phyloP scores from a whole-genome alignment of 225 moss, liverwort and hornwort species.

The Rhytidiadelphus loreus region DNA sequence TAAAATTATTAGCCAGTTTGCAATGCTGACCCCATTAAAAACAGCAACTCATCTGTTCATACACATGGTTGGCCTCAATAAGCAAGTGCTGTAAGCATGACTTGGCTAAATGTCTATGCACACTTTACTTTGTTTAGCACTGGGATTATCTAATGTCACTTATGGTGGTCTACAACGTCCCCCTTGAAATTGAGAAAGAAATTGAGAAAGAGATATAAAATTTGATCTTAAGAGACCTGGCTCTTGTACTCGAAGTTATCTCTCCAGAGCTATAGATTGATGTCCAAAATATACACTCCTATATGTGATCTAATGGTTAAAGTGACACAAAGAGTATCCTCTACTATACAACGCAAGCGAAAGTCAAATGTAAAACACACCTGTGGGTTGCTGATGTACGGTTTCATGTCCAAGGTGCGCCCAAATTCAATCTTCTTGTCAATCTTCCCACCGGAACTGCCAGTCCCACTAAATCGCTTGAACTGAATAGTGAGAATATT shows the following conservation, averaged over 20 bases:
- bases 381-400: constrained; percentile 77
- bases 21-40: not conserved
- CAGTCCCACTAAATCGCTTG: constrained; percentile 79
- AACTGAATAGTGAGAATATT: constrained; percentile 83
- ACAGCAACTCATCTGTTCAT: not conserved
- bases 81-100: not conserved
- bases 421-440: constrained; percentile 97
- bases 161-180: no score
- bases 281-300: not conserved
- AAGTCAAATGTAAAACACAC: constrained; percentile 1
- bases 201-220: not conserved
- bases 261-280: not conserved
- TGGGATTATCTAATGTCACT: no score
- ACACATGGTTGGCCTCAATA: not conserved
- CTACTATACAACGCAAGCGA: not conserved
- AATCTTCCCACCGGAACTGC: constrained; percentile 75
- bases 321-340: not conserved
- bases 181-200: not conserved
- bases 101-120: not conserved
- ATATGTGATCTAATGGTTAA: no score
- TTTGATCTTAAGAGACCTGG: not conserved
- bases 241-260: not conserved
- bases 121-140: no score
- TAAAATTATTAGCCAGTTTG: not conserved
- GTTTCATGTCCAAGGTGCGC: constrained; percentile 77